Conservation (phyloP, 78 protist species). For the Neovahlkampfia damariscottae region DNA sequence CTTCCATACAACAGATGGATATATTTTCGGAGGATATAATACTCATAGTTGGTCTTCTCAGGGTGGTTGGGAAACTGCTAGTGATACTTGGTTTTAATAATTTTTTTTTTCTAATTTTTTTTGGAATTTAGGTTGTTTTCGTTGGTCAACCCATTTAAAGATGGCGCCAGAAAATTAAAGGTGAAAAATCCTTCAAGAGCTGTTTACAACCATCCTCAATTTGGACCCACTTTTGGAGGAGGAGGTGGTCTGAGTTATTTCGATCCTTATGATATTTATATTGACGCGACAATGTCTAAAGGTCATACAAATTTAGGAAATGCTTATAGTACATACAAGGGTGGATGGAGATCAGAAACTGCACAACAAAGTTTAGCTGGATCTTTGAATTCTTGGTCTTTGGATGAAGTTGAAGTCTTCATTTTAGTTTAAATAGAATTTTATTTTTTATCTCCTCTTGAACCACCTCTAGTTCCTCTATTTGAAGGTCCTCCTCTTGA, state of each 20-base stretch:
- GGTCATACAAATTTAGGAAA: neutral
- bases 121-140: neutral
- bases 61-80: neutral
- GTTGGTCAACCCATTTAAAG: neutral
- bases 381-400: neutral
- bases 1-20: neutral
- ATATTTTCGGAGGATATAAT: conserved; percentile 8
- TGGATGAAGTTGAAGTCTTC: neutral
- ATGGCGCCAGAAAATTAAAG: neutral
- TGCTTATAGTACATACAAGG: neutral
- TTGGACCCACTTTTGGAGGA: conserved; percentile 1
- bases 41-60: neutral
- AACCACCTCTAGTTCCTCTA: neutral
- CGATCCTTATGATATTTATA: neutral
- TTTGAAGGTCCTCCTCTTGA: neutral
- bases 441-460: no score
- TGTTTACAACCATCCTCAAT: neutral
- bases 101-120: neutral
- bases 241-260: neutral
- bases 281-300: neutral
- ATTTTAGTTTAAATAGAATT: no score
- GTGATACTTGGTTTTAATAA: neutral
- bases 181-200: neutral
- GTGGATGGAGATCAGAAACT: neutral
- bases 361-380: neutral